These are phyloP conservation scores for Nakazawaea wyomingensis DNA, from an alignment of 805 yeast genomes.

Conservation along the genomic window DNA sequence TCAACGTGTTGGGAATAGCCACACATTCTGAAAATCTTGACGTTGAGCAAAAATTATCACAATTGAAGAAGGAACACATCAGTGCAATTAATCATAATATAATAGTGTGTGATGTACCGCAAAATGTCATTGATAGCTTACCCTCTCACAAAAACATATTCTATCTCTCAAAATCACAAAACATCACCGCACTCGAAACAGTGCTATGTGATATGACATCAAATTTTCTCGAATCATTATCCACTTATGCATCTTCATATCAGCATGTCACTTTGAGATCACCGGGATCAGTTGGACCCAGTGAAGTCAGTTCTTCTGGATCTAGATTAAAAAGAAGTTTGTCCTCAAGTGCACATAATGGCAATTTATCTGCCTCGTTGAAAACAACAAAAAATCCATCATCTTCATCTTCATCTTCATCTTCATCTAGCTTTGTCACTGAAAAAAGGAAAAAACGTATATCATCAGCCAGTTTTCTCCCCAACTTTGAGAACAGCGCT, in stretches of 20 bases:
- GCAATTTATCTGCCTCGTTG: neutral
- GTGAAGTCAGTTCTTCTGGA: constrained; percentile 28
- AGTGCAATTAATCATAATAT: constrained; percentile 49
- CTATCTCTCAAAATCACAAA: constrained; percentile 11
- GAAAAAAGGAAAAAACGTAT: constrained; percentile 23
- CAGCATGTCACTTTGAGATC: constrained; percentile 78
- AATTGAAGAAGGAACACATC: constrained; percentile 44
- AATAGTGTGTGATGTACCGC: constrained; percentile 49
- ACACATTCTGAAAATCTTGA: constrained; percentile 22
- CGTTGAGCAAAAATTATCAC: constrained; percentile 25
- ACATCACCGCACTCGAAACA: constrained; percentile 44
- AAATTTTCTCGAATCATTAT: constrained; percentile 57
- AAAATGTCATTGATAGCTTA: neutral
- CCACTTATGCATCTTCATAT: constrained; percentile 66
- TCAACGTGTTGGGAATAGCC: constrained; percentile 49
- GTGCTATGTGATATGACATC: constrained; percentile 68
- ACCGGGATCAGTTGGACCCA: constrained; percentile 61
- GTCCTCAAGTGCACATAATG: constrained; percentile 1
- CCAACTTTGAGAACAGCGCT: constrained; percentile 21
- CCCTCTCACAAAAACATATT: constrained; percentile 14
- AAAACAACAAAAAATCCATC: neutral
- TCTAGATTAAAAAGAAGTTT: neutral
- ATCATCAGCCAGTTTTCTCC: constrained; percentile 19
- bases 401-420: constrained; percentile 7
- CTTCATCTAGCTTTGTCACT: constrained; percentile 8